Evolutionary conservation across 495 filamentous ascomycete genomes (phyloP), one percentile per base, ranked within the genome.

Genomic region (Neurospora tetraspora): DNA sequence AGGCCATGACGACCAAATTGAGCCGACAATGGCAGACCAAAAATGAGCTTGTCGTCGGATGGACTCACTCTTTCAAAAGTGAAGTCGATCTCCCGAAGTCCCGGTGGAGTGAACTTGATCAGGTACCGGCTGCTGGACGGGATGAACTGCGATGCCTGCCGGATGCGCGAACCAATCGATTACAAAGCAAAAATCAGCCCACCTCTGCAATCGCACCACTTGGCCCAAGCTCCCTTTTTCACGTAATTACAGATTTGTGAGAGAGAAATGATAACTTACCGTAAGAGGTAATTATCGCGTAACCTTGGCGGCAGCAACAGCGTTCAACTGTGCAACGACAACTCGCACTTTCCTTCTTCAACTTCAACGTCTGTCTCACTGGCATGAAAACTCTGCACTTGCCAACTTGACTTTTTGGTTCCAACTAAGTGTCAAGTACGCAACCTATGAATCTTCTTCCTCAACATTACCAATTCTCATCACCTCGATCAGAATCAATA

Each of bases 1-100:
- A 80, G 47, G 80, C 80, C 86, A 88, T 88, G 74, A 68, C 72
- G 71, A 31, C 69, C 61, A 59, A 20, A 53, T 34, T 43, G 61
- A 70, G 59, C 71, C 71, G 69, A 42, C 59, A 70, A 73, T 76
- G 77, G 74, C 73, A 45, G 45, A 69, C n/a, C 39, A 14, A 7
- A 61, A 69, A 42, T 59, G 68, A 69, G 73, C 71, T 70, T 34
- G 68, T 6, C 12, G 42, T 43, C 16, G 39, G 27, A 68, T 31
- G 39, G 68, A 31, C 31, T 31, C 42, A 5, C 39, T 69, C 16
- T 40, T 14, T 36, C 38, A 39, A 73, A 70, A 43, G 8, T 20
- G 27, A 69, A 65, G 14, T 4, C 45, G 45, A 53, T 23, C 45
- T 53, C 45, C 45, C 45, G 10, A 4, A 34, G 53, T 18, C 27